Percentiles rank a stretch among this genome's conserved stretches.
Evolutionary conservation across 140 eudicot species (phyloP).

Genomic region (Oenanthe javanica): DNA sequence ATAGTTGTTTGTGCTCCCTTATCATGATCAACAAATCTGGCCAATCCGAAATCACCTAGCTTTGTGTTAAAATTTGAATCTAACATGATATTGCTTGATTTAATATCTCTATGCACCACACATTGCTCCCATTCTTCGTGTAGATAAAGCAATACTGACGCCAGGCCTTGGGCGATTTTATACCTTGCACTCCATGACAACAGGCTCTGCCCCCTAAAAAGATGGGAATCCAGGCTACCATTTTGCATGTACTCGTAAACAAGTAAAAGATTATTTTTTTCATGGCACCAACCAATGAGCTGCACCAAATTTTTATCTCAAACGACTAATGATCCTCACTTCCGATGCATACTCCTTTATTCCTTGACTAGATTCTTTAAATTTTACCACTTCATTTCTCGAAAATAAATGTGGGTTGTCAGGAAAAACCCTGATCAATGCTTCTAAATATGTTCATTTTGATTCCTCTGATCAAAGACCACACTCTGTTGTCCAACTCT

Average conservation of each 20-base stretch:
- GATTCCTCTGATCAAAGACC: too few relatives aligned
- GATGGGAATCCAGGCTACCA: slow-evolving; percentile 52
- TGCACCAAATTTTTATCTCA: slow-evolving; percentile 54
- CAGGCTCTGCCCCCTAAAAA: slow-evolving; percentile 25
- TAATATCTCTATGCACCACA: too few relatives aligned
- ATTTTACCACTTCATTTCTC: too few relatives aligned
- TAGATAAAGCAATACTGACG: too few relatives aligned
- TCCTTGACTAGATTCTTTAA: slow-evolving; percentile 25
- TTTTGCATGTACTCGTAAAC: slow-evolving; percentile 55
- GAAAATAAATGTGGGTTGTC: too few relatives aligned
- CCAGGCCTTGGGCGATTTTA: too few relatives aligned
- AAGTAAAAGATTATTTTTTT: slow-evolving; percentile 33
- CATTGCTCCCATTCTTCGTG: too few relatives aligned
- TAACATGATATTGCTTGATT: slow-evolving; percentile 26
- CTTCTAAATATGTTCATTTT: too few relatives aligned
- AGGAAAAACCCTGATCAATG: too few relatives aligned
- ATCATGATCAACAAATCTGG: slow-evolving; percentile 29
- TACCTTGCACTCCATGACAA: slow-evolving; percentile 34
- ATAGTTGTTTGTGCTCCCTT: too few relatives aligned
- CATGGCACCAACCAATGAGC: slow-evolving; percentile 70
- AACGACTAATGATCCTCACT: slow-evolving; percentile 47
- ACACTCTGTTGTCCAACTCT: too few relatives aligned
- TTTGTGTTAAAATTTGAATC: slow-evolving; percentile 51
- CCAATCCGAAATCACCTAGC: slow-evolving; percentile 57
- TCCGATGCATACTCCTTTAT: slow-evolving; percentile 46